Evolutionary conservation across 1,139 yeast genomes (phyloP), one percentile per base, ranked within the genome.

Genomic region (Lodderomyces theae): DNA sequence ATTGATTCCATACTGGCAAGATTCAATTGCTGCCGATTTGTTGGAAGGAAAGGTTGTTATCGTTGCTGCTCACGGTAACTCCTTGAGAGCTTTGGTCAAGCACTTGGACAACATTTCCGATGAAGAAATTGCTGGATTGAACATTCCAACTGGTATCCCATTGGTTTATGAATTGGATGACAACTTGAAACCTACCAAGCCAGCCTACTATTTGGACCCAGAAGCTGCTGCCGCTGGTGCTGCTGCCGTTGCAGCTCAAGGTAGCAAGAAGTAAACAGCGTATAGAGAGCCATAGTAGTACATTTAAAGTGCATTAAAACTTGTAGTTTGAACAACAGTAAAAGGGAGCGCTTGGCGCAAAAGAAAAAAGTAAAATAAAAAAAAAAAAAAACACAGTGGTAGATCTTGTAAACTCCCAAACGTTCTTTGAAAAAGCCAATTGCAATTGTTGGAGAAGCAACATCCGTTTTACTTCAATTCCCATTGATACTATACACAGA

Each of bases 141-240:
- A 90, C 82, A 88, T 90, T 65, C 97, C 97, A 70, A 92, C 98
- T 58, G 98, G 97, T 79, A 92, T 90, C 55, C 98, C 98, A 64
- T 82, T 92, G 73, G 97, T 92, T 50, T 92, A 87, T 74, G 97
- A 90, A 75, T 83, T 92, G 64, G 97, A 90, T 66, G 85, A 79
- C 47, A 63, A 77, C 61, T 84, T 90, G 73, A 80, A 81, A 72
- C 97, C 97, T 72, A 76, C 83, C 63, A 89, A 89, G 82, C 87
- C 90, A 53, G 84, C 95, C 57, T 87, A 89, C 79, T 90, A 90
- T 82, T 84, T 90, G 74, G 97, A 90, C 74, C 97, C 97, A 59
- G 97, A 88, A 76, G 97, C 97, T 62, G 97, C 97, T 63, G 96
- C 89, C 52, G 97, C 97, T 46, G 97, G 97, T 78, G 97, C 97